phyloP scores from a whole-genome alignment of 2,329 filamentous ascomycete species.

The Colletotrichum eremochloae region DNA sequence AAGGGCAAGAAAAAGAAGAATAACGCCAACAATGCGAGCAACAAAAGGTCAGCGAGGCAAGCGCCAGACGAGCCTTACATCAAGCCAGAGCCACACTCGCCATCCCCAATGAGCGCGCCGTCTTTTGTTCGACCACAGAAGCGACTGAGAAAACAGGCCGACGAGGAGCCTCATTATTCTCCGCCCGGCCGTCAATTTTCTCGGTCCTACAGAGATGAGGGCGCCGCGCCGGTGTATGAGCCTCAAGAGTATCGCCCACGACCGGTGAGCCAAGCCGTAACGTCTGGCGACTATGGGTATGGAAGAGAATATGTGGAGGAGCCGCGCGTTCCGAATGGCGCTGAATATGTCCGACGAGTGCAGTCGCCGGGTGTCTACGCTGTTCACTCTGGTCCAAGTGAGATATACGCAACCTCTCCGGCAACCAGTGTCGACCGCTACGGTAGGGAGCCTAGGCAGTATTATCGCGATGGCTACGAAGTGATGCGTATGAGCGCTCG shows the following conservation, averaged over 20 bases:
- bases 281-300: slow-evolving; percentile 46
- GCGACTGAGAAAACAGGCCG: slow-evolving; percentile 62
- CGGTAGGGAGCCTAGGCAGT: slow-evolving; percentile 57
- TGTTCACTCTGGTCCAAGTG: slow-evolving; percentile 54
- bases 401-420: slow-evolving; percentile 54
- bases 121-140: slow-evolving; percentile 69
- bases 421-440: slow-evolving; percentile 60
- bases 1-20: slow-evolving; percentile 65
- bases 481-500: slow-evolving; percentile 61
- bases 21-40: slow-evolving; percentile 56
- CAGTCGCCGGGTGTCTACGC: slow-evolving; percentile 55
- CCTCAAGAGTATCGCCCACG: slow-evolving; percentile 45
- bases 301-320: slow-evolving; percentile 52
- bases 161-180: slow-evolving; percentile 58
- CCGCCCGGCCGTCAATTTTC: slow-evolving; percentile 52
- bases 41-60: slow-evolving; percentile 65
- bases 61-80: slow-evolving; percentile 65
- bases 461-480: slow-evolving; percentile 60
- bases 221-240: slow-evolving; percentile 49
- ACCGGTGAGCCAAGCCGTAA: slow-evolving; percentile 43
- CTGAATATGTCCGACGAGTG: slow-evolving; percentile 54
- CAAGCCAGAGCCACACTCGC: slow-evolving; percentile 75
- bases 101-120: slow-evolving; percentile 68
- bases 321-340: slow-evolving; percentile 47
- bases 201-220: slow-evolving; percentile 49